phyloP scores from a whole-genome alignment of 176 grass and related monocot genomes.

The Triticum monococcum region DNA sequence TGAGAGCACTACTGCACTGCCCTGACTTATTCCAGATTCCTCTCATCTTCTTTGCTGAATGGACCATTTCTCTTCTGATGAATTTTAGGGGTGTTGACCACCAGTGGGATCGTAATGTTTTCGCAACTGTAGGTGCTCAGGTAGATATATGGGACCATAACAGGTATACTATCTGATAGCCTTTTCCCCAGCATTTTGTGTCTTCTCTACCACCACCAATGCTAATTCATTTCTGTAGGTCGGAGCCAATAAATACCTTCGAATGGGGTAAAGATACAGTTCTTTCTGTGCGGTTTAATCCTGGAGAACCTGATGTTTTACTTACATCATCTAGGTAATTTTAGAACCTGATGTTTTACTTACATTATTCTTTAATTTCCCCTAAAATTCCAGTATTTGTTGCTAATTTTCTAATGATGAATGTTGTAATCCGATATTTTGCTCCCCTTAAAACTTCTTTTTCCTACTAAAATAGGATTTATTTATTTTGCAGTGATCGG shows the following conservation, averaged over 20 bases:
- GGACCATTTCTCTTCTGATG: constrained; percentile 8
- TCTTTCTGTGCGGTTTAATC: constrained; percentile 84
- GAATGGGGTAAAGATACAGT: constrained; percentile 94
- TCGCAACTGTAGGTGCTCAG: constrained; percentile 91
- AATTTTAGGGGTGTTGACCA: constrained; percentile 85
- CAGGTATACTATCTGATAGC: constrained; percentile 48
- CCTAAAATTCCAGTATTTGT: not conserved
- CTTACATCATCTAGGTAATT: constrained; percentile 77
- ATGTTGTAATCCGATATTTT: constrained; percentile 18
- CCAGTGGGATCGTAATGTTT: constrained; percentile 85
- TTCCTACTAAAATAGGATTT: not conserved
- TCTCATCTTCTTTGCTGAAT: not conserved
- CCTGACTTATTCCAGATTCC: constrained; percentile 1
- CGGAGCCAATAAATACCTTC: constrained; percentile 84
- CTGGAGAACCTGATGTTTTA: constrained; percentile 82
- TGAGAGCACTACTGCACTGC: constrained; percentile 22
- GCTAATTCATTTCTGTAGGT: constrained; percentile 46
- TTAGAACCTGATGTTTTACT: constrained; percentile 73
- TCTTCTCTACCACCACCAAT: not conserved
- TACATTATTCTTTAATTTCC: constrained; percentile 3
- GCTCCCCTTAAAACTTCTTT: not conserved
- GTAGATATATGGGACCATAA: constrained; percentile 99
- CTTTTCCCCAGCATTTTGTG: constrained; percentile 2
- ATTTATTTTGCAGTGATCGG: constrained; percentile 70
- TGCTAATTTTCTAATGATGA: not conserved